These are phyloP conservation scores for Allium sativum DNA, from an alignment of 106 monocot genomes.

Conservation along the genomic window DNA sequence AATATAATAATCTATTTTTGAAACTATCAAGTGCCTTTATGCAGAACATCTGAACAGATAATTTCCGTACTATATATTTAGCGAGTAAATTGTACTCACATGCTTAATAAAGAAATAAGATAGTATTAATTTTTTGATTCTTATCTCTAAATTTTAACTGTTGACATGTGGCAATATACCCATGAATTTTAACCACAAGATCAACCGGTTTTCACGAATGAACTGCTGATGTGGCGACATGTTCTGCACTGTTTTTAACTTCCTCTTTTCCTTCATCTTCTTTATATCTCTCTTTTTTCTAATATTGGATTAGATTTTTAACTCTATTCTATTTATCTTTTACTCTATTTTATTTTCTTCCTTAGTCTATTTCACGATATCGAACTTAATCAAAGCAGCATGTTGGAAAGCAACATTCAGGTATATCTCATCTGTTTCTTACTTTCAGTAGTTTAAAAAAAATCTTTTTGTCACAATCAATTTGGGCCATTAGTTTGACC, in stretches of 20 bases:
- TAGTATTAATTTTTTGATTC: background rate
- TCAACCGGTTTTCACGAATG: background rate
- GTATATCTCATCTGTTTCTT: background rate
- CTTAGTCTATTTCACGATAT: background rate
- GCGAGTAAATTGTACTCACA: no score
- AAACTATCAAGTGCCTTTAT: no score
- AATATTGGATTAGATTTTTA: constrained; percentile 1
- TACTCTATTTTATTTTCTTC: background rate
- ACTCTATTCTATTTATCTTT: background rate
- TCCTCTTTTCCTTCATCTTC: background rate
- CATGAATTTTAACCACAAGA: constrained; percentile 6
- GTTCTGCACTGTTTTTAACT: background rate
- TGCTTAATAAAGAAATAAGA: no score
- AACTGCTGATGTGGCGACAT: background rate
- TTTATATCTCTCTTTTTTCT: background rate
- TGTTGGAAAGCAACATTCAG: constrained; percentile 1
- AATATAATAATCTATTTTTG: background rate
- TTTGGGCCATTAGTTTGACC: no score
- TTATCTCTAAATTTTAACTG: background rate
- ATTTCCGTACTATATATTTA: background rate
- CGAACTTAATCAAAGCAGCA: background rate
- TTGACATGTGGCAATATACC: background rate
- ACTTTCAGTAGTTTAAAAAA: no score
- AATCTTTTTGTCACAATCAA: no score
- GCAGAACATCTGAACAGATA: background rate